Percentiles rank a stretch among this genome's conserved stretches.
Conservation (phyloP, 2,329 filamentous ascomycete species). For the Aspergillus quadricinctus region DNA sequence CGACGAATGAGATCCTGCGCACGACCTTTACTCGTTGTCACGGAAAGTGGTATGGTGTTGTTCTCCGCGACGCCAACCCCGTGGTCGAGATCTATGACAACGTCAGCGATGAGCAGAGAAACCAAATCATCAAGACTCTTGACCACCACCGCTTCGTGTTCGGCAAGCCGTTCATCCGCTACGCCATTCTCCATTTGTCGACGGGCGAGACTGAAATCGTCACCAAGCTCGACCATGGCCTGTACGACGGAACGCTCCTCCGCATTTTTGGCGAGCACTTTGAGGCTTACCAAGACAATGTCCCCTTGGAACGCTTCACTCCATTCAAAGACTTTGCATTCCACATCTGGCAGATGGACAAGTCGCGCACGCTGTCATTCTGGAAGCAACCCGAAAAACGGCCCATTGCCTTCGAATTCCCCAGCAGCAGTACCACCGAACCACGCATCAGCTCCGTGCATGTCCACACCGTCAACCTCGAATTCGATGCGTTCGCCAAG, state of each 20-base stretch:
- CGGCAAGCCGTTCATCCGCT: conserved; percentile 33
- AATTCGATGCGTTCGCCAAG: conserved; percentile 18
- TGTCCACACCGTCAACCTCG: conserved; percentile 11
- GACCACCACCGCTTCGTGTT: conserved; percentile 26
- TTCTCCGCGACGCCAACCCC: conserved; percentile 13
- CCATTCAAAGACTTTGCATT: conserved; percentile 25
- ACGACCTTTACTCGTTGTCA: conserved; percentile 4
- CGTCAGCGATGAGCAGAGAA: conserved; percentile 14
- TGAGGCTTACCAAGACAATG: conserved; percentile 16
- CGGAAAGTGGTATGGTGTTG: conserved; percentile 10
- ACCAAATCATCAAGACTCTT: conserved; percentile 17
- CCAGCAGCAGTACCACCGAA: not conserved
- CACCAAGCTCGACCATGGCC: conserved; percentile 33
- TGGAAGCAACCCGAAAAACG: not conserved
- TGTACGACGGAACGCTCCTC: conserved; percentile 36
- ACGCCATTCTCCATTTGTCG: conserved; percentile 23
- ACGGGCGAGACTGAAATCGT: conserved; percentile 22
- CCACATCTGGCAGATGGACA: conserved; percentile 5
- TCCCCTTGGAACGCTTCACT: conserved; percentile 5
- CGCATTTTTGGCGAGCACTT: conserved; percentile 36
- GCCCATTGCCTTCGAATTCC: not conserved
- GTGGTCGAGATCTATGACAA: conserved; percentile 5
- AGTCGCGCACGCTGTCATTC: not conserved
- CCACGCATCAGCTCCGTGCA: conserved; percentile 12
- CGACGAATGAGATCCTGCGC: conserved; percentile 11